phyloP scores from a whole-genome alignment of 208 protist species.

The Trypanosomatidae sp. region DNA sequence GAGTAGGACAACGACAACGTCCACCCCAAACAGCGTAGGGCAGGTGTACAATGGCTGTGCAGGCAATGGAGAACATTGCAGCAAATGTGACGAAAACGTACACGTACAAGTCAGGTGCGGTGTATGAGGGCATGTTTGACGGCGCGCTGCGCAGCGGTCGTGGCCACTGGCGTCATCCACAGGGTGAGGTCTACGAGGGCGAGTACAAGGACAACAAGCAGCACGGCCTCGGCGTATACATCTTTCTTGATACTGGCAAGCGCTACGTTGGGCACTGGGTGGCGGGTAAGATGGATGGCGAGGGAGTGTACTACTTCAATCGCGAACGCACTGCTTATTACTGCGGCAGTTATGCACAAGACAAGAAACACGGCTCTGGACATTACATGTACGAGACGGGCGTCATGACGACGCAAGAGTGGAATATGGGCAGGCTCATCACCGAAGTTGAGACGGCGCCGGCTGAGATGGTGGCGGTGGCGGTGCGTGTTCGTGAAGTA shows the following conservation, averaged over 20 bases:
- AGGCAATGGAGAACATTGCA: background rate
- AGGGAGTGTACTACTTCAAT: slow-evolving; percentile 79
- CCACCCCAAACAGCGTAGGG: too few relatives aligned
- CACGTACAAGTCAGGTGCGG: slow-evolving; percentile 78
- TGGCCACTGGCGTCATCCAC: slow-evolving; percentile 63
- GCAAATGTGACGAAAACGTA: slow-evolving; percentile 39
- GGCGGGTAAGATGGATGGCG: slow-evolving; percentile 63
- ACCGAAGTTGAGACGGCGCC: slow-evolving; percentile 51
- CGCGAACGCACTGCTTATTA: slow-evolving; percentile 43
- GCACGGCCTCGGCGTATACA: slow-evolving; percentile 76
- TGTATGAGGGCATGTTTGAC: slow-evolving; percentile 81
- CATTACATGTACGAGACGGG: slow-evolving; percentile 80
- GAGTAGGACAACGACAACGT: too few relatives aligned
- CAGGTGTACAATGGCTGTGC: too few relatives aligned
- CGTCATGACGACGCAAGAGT: slow-evolving; percentile 69
- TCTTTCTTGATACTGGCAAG: slow-evolving; percentile 50
- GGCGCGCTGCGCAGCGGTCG: slow-evolving; percentile 57
- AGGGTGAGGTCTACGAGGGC: slow-evolving; percentile 78
- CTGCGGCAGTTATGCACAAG: slow-evolving; percentile 52
- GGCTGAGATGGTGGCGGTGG: slow-evolving; percentile 35
- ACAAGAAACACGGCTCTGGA: slow-evolving; percentile 75
- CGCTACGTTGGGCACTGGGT: slow-evolving; percentile 75
- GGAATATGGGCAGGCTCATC: slow-evolving; percentile 38
- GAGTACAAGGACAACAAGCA: slow-evolving; percentile 81
- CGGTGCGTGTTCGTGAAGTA: slow-evolving; percentile 24